These are phyloP conservation scores for Pseudopithomyces chartarum DNA, from an alignment of 2,329 filamentous ascomycete species.

Conservation along the genomic window DNA sequence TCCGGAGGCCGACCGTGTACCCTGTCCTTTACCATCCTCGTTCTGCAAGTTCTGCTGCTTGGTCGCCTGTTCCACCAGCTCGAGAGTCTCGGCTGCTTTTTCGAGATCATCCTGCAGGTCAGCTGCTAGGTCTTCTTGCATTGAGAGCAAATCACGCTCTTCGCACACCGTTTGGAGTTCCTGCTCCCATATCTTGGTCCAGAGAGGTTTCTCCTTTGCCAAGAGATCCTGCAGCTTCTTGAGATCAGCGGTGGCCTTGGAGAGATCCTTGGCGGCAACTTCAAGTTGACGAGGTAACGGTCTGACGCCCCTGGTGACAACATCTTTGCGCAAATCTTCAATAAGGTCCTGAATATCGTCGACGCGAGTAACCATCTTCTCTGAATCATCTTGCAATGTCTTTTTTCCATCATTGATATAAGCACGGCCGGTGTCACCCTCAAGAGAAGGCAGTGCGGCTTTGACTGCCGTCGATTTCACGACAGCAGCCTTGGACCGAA, in stretches of 20 bases:
- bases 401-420: conserved; percentile 90
- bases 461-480: conserved; percentile 79
- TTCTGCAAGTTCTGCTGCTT: conserved; percentile 90
- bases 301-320: conserved; percentile 88
- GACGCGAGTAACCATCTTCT: conserved; percentile 86
- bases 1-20: conserved; percentile 56
- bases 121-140: conserved; percentile 93
- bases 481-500: conserved; percentile 79
- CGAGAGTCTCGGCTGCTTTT: conserved; percentile 91
- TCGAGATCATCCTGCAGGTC: conserved; percentile 94
- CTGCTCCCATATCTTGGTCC: conserved; percentile 99
- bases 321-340: conserved; percentile 96
- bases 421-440: conserved; percentile 78
- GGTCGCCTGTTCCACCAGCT: conserved; percentile 95
- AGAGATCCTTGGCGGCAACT: conserved; percentile 85
- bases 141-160: conserved; percentile 89
- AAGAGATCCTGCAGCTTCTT: conserved; percentile 95
- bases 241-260: conserved; percentile 78
- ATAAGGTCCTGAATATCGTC: conserved; percentile 97
- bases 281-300: conserved; percentile 91
- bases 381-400: conserved; percentile 82
- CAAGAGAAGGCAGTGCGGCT: conserved; percentile 70
- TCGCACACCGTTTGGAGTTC: conserved; percentile 95
- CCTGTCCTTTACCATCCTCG: conserved; percentile 55
- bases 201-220: conserved; percentile 88